Evolutionary conservation across 176 grass and related monocot species (phyloP).

Genomic region (Alopecurus myosuroides): DNA sequence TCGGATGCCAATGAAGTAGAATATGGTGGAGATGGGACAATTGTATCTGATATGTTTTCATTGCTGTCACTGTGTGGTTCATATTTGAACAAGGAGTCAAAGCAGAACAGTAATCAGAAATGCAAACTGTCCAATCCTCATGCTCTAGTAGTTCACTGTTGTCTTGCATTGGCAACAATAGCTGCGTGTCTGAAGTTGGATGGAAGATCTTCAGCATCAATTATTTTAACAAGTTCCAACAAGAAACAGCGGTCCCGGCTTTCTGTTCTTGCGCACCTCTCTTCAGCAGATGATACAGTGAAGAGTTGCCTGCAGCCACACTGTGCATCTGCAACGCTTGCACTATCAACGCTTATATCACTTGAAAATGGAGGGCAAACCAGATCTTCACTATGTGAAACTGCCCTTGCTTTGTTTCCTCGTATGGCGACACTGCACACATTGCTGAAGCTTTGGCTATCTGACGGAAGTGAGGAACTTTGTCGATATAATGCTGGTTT

Average conservation of each 20-base stretch:
- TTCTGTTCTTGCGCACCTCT: conserved; percentile 78
- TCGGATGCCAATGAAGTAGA: conserved; percentile 45
- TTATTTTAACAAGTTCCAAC: conserved; percentile 52
- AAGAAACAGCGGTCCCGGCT: conserved; percentile 66
- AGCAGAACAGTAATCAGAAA: conserved; percentile 63
- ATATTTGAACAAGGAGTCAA: conserved; percentile 79
- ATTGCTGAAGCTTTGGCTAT: conserved; percentile 76
- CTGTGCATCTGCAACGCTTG: conserved; percentile 77
- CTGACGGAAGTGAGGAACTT: conserved; percentile 70
- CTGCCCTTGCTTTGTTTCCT: conserved; percentile 74
- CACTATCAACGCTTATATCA: conserved; percentile 57
- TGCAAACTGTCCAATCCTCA: conserved; percentile 83
- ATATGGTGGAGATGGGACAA: conserved; percentile 75
- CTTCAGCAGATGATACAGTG: conserved; percentile 63
- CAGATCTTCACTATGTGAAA: conserved; percentile 66
- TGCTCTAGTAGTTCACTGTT: conserved; percentile 71
- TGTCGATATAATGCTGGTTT: conserved; percentile 60
- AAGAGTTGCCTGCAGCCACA: conserved; percentile 72
- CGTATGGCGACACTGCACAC: conserved; percentile 86
- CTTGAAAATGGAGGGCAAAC: conserved; percentile 56
- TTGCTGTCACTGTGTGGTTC: conserved; percentile 73
- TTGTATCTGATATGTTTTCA: conserved; percentile 73
- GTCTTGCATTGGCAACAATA: conserved; percentile 63
- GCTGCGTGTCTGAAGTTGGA: conserved; percentile 49
- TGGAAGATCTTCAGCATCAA: conserved; percentile 47